phyloP scores from a whole-genome alignment of 352 stramenopile genomes.

The Phytophthora ramorum region DNA sequence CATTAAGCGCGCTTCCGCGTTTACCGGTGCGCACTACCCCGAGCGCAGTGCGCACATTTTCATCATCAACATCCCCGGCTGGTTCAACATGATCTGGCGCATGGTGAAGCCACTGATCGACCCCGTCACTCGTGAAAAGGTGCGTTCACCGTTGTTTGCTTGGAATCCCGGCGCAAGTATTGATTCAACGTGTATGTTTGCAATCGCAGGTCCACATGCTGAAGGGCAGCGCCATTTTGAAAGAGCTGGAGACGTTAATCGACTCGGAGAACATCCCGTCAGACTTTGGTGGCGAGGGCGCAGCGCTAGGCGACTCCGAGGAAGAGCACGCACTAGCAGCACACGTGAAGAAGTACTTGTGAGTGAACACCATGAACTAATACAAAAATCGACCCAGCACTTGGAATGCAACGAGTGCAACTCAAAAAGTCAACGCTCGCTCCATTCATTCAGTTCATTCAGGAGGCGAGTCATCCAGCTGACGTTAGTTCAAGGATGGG shows the following conservation, averaged over 20 bases:
- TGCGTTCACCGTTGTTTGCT: slow-evolving; percentile 35
- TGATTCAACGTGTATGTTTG: slow-evolving; percentile 15
- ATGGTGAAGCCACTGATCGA: slow-evolving; percentile 94
- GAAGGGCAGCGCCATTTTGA: slow-evolving; percentile 80
- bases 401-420: slow-evolving; percentile 25
- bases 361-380: slow-evolving; percentile 25
- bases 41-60: slow-evolving; percentile 95
- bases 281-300: slow-evolving; percentile 73
- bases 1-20: slow-evolving; percentile 84
- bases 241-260: slow-evolving; percentile 76
- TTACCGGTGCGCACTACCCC: slow-evolving; percentile 94
- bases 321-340: slow-evolving; percentile 71
- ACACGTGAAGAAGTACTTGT: slow-evolving; percentile 80
- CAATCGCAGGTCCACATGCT: slow-evolving; percentile 77
- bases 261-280: slow-evolving; percentile 72
- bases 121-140: slow-evolving; percentile 95
- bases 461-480: background rate
- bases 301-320: slow-evolving; percentile 64
- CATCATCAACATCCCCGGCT: slow-evolving; percentile 95
- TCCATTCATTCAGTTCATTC: background rate
- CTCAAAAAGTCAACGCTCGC: background rate
- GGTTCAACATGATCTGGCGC: slow-evolving; percentile 95
- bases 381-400: slow-evolving; percentile 21
- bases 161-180: background rate
- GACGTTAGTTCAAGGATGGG: slow-evolving; percentile 30